Conservation (phyloP, 139 green algal genomes). For the Chlorella sp. region DNA sequence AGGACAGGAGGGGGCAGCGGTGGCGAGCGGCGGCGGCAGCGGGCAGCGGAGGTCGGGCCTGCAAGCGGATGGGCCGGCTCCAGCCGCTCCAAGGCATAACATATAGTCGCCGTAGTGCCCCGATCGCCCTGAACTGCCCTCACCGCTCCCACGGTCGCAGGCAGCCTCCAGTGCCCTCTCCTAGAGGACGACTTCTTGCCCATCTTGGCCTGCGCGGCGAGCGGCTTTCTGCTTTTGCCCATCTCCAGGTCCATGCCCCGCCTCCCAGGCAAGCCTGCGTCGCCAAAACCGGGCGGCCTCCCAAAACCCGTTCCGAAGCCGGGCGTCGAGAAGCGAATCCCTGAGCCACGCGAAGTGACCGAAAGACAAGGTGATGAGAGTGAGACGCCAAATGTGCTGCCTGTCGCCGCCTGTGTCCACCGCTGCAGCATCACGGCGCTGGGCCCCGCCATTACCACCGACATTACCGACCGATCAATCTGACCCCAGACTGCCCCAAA, state of each 20-base stretch:
- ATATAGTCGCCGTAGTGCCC: not conserved
- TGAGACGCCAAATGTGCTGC: too few species aligned
- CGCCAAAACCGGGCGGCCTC: too few species aligned
- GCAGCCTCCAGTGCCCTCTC: not conserved
- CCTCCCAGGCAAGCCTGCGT: not conserved
- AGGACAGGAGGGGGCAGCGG: not conserved
- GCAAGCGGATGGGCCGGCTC: too few species aligned
- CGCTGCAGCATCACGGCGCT: too few species aligned
- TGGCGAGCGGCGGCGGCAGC: not conserved
- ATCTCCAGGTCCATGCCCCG: not conserved
- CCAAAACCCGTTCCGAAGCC: too few species aligned
- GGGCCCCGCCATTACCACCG: too few species aligned
- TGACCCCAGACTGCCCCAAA: too few species aligned
- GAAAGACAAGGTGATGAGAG: too few species aligned
- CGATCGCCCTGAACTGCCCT: not conserved
- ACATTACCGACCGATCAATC: too few species aligned
- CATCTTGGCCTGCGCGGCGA: not conserved
- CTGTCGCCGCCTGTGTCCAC: too few species aligned
- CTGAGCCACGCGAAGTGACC: too few species aligned
- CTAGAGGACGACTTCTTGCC: constrained; percentile 13
- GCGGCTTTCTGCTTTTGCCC: not conserved
- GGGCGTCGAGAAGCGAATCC: too few species aligned
- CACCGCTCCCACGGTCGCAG: constrained; percentile 7
- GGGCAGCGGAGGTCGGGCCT: not conserved
- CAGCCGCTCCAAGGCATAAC: not conserved